Evolutionary conservation across 1,139 yeast species (phyloP).

Genomic region (Blastobotrys malaysiensis): DNA sequence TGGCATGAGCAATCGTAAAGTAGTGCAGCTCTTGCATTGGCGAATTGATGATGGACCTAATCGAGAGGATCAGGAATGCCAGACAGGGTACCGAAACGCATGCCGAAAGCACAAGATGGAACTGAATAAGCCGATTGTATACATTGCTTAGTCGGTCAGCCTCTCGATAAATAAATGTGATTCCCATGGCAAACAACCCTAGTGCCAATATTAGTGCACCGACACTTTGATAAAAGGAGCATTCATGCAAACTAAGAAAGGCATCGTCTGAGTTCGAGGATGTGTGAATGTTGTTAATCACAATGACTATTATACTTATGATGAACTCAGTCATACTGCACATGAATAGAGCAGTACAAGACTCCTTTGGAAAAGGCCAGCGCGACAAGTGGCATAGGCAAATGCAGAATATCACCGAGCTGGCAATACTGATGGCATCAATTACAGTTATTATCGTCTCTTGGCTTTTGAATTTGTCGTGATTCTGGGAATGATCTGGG

Average conservation of each 20-base stretch:
- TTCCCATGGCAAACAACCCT: conserved; percentile 25
- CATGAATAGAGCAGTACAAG: conserved; percentile 24
- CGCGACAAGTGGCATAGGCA: conserved; percentile 19
- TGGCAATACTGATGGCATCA: conserved; percentile 14
- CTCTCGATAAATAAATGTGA: conserved; percentile 24
- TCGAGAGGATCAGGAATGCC: conserved; percentile 15
- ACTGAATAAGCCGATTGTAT: conserved; percentile 20
- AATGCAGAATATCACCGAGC: conserved; percentile 16
- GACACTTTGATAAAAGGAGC: conserved; percentile 19
- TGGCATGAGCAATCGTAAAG: conserved; percentile 15
- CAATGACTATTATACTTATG: conserved; percentile 17
- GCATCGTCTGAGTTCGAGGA: neutral
- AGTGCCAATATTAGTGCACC: conserved; percentile 20
- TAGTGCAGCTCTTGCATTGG: neutral
- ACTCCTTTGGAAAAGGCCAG: conserved; percentile 24
- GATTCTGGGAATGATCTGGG: neutral
- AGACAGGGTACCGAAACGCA: neutral
- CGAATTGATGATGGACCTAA: neutral
- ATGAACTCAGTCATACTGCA: conserved; percentile 25
- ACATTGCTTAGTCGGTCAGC: conserved; percentile 25
- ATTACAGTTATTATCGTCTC: conserved; percentile 1
- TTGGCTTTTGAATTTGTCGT: neutral
- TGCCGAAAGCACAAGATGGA: conserved; percentile 20
- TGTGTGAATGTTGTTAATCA: conserved; percentile 13
- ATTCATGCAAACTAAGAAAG: neutral